These are phyloP conservation scores for Coleophoma crateriformis DNA, from an alignment of 2,329 filamentous ascomycete species.

Conservation along the genomic window DNA sequence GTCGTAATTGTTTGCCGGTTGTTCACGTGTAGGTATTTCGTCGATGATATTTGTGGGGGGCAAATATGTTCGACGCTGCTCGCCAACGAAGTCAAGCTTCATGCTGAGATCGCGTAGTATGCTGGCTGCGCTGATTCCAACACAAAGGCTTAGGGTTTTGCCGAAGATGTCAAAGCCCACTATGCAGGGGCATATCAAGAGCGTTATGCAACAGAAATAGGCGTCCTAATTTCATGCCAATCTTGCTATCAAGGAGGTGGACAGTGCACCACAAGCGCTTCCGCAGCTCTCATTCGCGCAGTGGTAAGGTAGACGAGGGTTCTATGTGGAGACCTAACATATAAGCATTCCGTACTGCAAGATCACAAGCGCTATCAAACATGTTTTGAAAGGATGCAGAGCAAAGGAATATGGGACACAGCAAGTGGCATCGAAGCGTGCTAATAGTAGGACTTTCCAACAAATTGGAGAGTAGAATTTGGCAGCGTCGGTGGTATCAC, in stretches of 20 bases:
- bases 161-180: constrained; percentile 31
- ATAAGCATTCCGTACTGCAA: constrained; percentile 31
- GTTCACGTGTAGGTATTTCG: no score
- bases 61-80: no score
- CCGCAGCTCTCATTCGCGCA: constrained; percentile 29
- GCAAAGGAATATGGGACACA: constrained; percentile 32
- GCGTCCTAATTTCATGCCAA: constrained; percentile 30
- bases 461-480: constrained; percentile 28
- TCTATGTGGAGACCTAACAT: constrained; percentile 35
- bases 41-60: no score
- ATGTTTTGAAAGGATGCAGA: constrained; percentile 33
- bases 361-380: constrained; percentile 27
- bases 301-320: constrained; percentile 24
- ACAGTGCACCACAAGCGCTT: constrained; percentile 41
- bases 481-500: constrained; percentile 33
- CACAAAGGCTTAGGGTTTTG: constrained; percentile 27
- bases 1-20: no score
- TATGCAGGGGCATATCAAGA: constrained; percentile 25
- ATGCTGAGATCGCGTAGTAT: constrained; percentile 25
- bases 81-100: constrained; percentile 18
- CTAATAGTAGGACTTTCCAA: constrained; percentile 31
- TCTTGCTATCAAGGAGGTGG: constrained; percentile 35
- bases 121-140: constrained; percentile 27
- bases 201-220: constrained; percentile 25
- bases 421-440: constrained; percentile 34